A percentile compares a stretch with the other conserved stretches of the same genome.
phyloP scores from a whole-genome alignment of 805 yeast species.

The Saccharomycopsis selenospora region DNA sequence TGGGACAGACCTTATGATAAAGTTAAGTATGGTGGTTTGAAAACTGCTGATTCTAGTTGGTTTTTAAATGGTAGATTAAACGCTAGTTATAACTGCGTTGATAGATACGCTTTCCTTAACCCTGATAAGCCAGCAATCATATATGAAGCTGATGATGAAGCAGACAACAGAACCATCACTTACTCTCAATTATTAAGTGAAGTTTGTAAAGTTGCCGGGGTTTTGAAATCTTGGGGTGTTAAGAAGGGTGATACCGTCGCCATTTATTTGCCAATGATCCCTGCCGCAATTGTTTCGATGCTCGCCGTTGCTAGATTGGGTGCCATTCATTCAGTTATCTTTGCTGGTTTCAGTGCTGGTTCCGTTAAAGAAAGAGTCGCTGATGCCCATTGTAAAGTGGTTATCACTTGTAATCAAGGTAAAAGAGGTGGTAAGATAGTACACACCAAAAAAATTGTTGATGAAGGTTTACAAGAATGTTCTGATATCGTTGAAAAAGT shows the following conservation, averaged over 20 bases:
- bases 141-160: slow-evolving; percentile 77
- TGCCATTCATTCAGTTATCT: slow-evolving; percentile 78
- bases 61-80: slow-evolving; percentile 73
- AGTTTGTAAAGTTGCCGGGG: slow-evolving; percentile 66
- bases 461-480: slow-evolving; percentile 63
- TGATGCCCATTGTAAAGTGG: slow-evolving; percentile 64
- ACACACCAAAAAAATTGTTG: slow-evolving; percentile 75
- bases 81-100: slow-evolving; percentile 76
- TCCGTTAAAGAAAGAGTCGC: slow-evolving; percentile 64
- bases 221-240: slow-evolving; percentile 57
- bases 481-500: slow-evolving; percentile 64
- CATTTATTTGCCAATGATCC: slow-evolving; percentile 79
- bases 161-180: slow-evolving; percentile 53
- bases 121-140: slow-evolving; percentile 71
- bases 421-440: slow-evolving; percentile 77
- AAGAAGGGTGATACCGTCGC: slow-evolving; percentile 82
- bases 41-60: slow-evolving; percentile 58
- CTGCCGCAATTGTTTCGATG: slow-evolving; percentile 68
- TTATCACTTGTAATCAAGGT: slow-evolving; percentile 76
- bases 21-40: slow-evolving; percentile 33
- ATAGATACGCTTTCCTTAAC: slow-evolving; percentile 64
- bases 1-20: slow-evolving; percentile 69
- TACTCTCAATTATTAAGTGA: slow-evolving; percentile 65
- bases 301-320: slow-evolving; percentile 76
- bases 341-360: slow-evolving; percentile 77